These are phyloP conservation scores for Albugo laibachii DNA, from an alignment of 352 stramenopile genomes.

Conservation along the genomic window DNA sequence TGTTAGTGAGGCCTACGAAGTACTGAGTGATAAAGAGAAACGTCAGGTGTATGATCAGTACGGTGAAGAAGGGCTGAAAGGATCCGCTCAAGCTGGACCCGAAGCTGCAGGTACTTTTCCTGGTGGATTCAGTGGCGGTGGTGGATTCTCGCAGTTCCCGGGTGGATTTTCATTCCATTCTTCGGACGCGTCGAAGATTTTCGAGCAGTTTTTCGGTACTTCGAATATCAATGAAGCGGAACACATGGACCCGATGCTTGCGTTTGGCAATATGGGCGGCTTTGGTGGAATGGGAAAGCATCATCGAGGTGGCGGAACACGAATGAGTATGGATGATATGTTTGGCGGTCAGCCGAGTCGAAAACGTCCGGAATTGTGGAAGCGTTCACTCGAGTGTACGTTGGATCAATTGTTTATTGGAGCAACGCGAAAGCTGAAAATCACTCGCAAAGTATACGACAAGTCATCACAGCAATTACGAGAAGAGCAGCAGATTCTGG, in stretches of 20 bases:
- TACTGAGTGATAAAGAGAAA: slow-evolving; percentile 87
- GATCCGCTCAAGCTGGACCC: slow-evolving; percentile 12
- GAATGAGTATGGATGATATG: slow-evolving; percentile 14
- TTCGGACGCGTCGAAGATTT: slow-evolving; percentile 71
- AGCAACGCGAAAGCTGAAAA: slow-evolving; percentile 86
- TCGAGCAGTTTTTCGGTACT: slow-evolving; percentile 81
- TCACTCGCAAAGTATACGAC: slow-evolving; percentile 83
- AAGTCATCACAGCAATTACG: slow-evolving; percentile 65
- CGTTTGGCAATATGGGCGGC: slow-evolving; percentile 18
- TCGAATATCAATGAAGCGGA: slow-evolving; percentile 62
- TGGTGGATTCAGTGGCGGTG: slow-evolving; percentile 9
- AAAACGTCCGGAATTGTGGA: slow-evolving; percentile 29
- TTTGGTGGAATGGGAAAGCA: slow-evolving; percentile 10
- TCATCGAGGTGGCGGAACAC: background rate
- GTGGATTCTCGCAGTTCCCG: slow-evolving; percentile 64
- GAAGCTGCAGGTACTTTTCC: slow-evolving; percentile 11
- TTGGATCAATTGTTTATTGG: slow-evolving; percentile 77
- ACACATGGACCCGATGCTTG: slow-evolving; percentile 44
- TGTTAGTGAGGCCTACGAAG: slow-evolving; percentile 83
- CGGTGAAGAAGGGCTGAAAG: slow-evolving; percentile 81
- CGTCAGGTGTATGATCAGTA: slow-evolving; percentile 85
- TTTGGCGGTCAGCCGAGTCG: slow-evolving; percentile 14
- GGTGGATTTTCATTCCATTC: slow-evolving; percentile 53
- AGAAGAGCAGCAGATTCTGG: slow-evolving; percentile 90
- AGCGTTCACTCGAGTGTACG: slow-evolving; percentile 81